Evolutionary conservation across 148 eudicot species (phyloP).

Genomic region (Rhododendron molle): DNA sequence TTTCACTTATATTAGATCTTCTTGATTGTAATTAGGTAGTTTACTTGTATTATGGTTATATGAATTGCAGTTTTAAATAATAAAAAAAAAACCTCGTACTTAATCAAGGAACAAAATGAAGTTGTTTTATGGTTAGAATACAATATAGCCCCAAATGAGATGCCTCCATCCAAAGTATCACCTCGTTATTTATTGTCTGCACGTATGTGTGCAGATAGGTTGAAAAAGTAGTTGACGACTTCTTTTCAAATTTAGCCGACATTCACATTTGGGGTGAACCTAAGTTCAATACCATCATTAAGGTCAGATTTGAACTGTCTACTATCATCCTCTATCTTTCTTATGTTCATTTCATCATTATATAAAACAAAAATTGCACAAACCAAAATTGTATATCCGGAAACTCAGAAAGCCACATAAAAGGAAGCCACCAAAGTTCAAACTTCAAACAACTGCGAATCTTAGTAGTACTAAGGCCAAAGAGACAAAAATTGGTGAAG

Average conservation of each 20-base stretch:
- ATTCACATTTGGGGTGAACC: neutral
- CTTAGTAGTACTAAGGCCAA: neutral
- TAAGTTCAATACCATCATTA: neutral
- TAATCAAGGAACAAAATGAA: too few species aligned
- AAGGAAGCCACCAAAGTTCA: slow-evolving; percentile 4
- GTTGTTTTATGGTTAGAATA: too few species aligned
- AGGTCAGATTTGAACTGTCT: neutral
- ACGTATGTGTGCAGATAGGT: neutral
- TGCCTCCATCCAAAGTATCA: neutral
- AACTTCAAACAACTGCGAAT: neutral
- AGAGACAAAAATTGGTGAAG: neutral
- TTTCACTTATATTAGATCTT: neutral
- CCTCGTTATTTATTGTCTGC: neutral
- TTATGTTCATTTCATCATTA: neutral
- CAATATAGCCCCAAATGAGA: neutral
- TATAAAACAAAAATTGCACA: neutral
- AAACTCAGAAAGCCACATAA: neutral
- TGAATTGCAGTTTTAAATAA: neutral
- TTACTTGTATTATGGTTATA: neutral
- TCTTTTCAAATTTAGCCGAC: neutral
- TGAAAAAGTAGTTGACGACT: neutral
- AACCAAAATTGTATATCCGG: neutral
- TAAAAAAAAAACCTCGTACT: neutral
- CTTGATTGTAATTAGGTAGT: neutral
- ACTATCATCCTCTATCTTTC: neutral